Base-by-base conservation (phyloP, 495 filamentous ascomycete species). In the Corynascus novoguineensis region DNA sequence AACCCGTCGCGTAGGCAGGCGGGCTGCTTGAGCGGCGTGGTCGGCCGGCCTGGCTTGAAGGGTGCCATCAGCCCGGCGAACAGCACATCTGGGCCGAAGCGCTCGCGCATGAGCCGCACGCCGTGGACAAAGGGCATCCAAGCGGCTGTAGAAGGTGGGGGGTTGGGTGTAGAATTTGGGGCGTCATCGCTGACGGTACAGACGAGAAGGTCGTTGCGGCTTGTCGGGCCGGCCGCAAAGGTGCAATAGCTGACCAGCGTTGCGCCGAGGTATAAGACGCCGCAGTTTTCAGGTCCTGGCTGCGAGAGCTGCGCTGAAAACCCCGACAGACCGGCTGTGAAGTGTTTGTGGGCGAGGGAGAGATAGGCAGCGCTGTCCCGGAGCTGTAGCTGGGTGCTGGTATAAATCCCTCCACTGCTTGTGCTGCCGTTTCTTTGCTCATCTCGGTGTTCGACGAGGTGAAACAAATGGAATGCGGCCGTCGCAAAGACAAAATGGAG, bases 61-160 rank as follows among this genome's bases (percentile, higher is more conserved):
- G 47, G 31, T 31, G 5, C 31, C 47, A 50, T 37, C 0, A 28
- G 47, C 17, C 47, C 47, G 1, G 47, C 47, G 6, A 50, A 50
- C 31, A 50, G 31, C 47, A 50, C 47, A 5, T 50, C 47, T 19
- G 47, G 47, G 31, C 29, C 24, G 31, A 50, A 50, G 10, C 17
- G 37, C 47, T 50, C 4, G 31, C 25, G 47, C 47, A 50, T 50
- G 17, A 50, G 31, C 9, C 47, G 29, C 11, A 50, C 47, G 17
- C 47, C 47, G 12, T 22, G 5, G 47, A 50, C 31, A 21, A 50
- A 50, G 31, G 47, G 47, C 47, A 50, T 50, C 10, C 29, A 35
- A 1, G 15, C 15, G 44, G 44, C 22, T n/a, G 47, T 14, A n/a
- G 29, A 22, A 25, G 27, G 11, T 14, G 29, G 3, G 46, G 8